Base-by-base conservation (phyloP, 2,329 filamentous ascomycete species). In the Penicillium sp. region DNA sequence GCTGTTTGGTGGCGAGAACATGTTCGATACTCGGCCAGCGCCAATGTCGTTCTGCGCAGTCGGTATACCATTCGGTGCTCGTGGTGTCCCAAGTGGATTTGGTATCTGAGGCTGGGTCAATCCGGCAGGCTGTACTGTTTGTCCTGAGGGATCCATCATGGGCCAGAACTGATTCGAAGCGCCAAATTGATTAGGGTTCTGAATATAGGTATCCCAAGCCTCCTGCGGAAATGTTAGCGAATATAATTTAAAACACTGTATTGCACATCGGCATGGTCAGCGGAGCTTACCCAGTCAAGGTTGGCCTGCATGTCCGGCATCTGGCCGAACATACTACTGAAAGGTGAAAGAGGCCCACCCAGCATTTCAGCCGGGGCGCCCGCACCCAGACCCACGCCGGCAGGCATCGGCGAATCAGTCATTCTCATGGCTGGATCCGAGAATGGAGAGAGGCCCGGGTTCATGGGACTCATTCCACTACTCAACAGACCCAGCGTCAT, bases 401-500 rank as follows among this genome's bases (percentile, higher is more conserved):
- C 64, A 49, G 65, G 67, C 64, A 70, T 61, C 10, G 60, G 64
- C 13, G 67, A 58, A 26, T 73, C 74, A 11, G 63, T 49, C 59
- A 69, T 65, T 55, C 27, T 35, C 50, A 72, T 74, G 52, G 68
- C 63, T 24, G 63, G 55, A 22, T 73, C 73, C 35, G 58, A 64
- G 55, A 74, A 74, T 5, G 62, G 61, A 45, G 65, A 64, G 44
- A 64, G 68, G 29, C 63, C 71, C 29, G 67, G 70, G 47, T 67
- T 74, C 68, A 73, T 67, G 1, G 84, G 81, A 14, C 82, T 82
- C 73, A 87, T 79, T 5, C 87, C 87, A 37, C 83, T 84, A 53
- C 85, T 88, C 26, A 90, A 77, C 75, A 90, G 82, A 2, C 86
- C 87, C n/a, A 89, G 70, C 0, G 87, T 89, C 85, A 90, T 89